These are phyloP conservation scores for Aspergillus sp. DNA, from an alignment of 2,329 filamentous ascomycete genomes.

Conservation along the genomic window DNA sequence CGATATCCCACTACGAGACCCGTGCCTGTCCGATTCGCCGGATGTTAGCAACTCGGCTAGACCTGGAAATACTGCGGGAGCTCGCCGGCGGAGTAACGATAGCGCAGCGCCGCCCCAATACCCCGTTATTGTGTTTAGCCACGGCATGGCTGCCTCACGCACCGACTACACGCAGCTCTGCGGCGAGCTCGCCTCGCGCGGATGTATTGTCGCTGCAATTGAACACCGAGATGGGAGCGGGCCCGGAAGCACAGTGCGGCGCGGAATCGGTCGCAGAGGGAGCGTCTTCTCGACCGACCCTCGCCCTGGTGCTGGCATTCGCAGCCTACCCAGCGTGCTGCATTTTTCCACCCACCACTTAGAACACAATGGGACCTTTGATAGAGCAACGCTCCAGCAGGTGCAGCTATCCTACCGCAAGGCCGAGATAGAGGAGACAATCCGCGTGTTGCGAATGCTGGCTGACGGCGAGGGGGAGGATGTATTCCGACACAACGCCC, in stretches of 20 bases:
- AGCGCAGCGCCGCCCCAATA: not conserved
- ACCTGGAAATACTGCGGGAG: no score
- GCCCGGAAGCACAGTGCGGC: not conserved
- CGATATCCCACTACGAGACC: not conserved
- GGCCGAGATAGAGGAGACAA: not conserved
- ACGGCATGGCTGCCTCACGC: not conserved
- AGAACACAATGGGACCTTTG: not conserved
- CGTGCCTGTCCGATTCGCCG: not conserved
- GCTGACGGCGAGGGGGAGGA: not conserved
- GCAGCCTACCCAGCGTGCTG: not conserved
- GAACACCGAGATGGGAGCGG: not conserved
- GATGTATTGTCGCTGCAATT: not conserved
- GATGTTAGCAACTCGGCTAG: no score
- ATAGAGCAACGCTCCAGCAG: not conserved
- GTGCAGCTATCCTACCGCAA: not conserved
- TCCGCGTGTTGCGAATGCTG: not conserved
- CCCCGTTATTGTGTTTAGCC: not conserved
- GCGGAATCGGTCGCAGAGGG: not conserved
- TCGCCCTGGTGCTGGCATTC: not conserved
- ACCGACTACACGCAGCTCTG: conserved; percentile 1
- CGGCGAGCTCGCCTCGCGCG: not conserved
- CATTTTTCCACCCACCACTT: not conserved
- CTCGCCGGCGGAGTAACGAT: no score
- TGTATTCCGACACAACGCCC: not conserved
- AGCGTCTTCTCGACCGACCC: not conserved